phyloP scores from a whole-genome alignment of 2,329 filamentous ascomycete species.

The Colletotrichum tropicale region DNA sequence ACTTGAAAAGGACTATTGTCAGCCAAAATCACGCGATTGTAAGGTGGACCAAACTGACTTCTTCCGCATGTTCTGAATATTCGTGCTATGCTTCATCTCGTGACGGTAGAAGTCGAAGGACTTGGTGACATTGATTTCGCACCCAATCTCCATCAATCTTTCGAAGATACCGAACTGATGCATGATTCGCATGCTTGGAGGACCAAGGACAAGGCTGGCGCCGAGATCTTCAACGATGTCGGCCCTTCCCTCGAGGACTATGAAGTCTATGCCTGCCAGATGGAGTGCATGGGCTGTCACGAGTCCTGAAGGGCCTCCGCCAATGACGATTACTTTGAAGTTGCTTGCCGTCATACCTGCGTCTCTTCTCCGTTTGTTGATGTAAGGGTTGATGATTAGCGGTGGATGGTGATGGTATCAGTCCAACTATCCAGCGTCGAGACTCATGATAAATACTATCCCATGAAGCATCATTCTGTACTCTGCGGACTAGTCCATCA shows the following conservation, averaged over 20 bases:
- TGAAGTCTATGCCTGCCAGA: slow-evolving; percentile 35
- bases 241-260: slow-evolving; percentile 34
- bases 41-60: not conserved
- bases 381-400: not conserved
- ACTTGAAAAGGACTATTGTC: not conserved
- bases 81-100: not conserved
- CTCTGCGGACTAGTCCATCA: not conserved
- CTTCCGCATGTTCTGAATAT: not conserved
- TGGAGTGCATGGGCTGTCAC: slow-evolving; percentile 31
- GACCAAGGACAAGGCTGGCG: slow-evolving; percentile 29
- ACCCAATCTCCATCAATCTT: not conserved
- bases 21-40: not conserved
- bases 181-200: slow-evolving; percentile 28
- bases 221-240: slow-evolving; percentile 29
- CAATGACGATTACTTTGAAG: slow-evolving; percentile 33
- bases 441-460: not conserved
- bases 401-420: not conserved
- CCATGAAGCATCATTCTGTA: rapidly evolving
- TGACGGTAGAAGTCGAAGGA: not conserved
- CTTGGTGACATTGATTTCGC: not conserved
- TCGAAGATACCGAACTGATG: slow-evolving; percentile 32
- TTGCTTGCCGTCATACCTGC: slow-evolving; percentile 27
- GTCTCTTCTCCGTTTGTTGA: not conserved
- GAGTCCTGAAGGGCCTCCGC: slow-evolving; percentile 32
- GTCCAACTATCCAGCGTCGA: not conserved